Evolutionary conservation across 2,329 filamentous ascomycete genomes (phyloP), one percentile per base, ranked within the genome.

Genomic region (Xylaria polymorpha): DNA sequence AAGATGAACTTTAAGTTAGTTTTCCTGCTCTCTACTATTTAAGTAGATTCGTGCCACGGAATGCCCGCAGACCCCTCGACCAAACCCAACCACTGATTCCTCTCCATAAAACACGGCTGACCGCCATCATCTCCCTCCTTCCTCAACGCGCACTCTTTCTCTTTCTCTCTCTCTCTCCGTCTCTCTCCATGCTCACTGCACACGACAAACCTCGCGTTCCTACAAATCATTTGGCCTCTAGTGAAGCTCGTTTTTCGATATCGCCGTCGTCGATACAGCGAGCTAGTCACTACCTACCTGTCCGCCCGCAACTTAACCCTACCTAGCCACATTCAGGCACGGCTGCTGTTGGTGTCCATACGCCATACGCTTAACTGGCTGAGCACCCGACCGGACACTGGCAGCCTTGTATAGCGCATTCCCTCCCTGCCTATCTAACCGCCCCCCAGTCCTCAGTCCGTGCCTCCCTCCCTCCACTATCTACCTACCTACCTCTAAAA

Each of bases 401-500:
- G 61, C 63, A 69, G 67, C 67, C 67, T 69, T 62, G 67, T 66
- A 58, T 55, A 64, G 57, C 41, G 56, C 50, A 35, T 61, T 39
- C 10, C 53, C 14, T 44, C 48, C 39, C 44, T 20, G 10, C 48
- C 44, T 10, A 4, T 25, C 25, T 29, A 29, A 29, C 25, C 25
- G 25, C 25, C 25, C 25, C 25, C 25, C 25, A 29, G 25, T 29
- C 25, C 25, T 29, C 25, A 60, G 35, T 18, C 39, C 14, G 14
- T 29, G 25, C 41, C 56, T 57, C 25, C 22, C 46, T 29, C 18
- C 51, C 43, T 46, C 18, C 61, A 9, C 9, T 35, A 2, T 22
- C 9, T 46, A 35, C 58, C 43, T 50, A 35, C 58, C 8, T 35
- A 61, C 44, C 44, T 41, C 8, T 9, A 12, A 10, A 10, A 25